phyloP scores from a whole-genome alignment of 495 filamentous ascomycete genomes.

The Xylaria bambusicola region DNA sequence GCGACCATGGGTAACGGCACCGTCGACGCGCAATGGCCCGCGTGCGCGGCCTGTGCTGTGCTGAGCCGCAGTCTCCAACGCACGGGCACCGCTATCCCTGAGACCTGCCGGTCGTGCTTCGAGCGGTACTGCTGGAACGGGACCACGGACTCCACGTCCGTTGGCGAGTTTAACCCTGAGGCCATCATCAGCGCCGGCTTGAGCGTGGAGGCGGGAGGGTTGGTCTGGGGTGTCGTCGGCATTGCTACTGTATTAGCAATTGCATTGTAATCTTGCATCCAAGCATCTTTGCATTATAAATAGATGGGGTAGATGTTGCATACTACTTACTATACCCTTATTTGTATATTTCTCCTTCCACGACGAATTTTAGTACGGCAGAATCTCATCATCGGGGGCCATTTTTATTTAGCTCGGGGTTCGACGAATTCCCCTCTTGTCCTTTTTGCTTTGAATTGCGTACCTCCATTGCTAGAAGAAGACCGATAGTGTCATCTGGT shows the following conservation, averaged over 20 bases:
- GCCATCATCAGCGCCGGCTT: conserved; percentile 16
- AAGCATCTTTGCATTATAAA: neutral
- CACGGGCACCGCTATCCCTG: conserved; percentile 63
- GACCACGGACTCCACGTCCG: conserved; percentile 48
- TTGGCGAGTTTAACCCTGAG: conserved; percentile 36
- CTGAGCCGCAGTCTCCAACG: conserved; percentile 72
- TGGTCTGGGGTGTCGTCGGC: conserved; percentile 5
- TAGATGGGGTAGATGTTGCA: neutral
- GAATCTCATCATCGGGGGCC: no score
- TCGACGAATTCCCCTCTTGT: no score
- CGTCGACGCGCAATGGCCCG: conserved; percentile 67
- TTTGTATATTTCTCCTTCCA: no score
- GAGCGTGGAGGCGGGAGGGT: neutral
- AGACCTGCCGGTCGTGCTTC: conserved; percentile 75
- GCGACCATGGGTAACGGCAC: conserved; percentile 83
- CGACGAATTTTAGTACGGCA: no score
- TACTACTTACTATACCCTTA: no score
- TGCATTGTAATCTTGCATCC: neutral
- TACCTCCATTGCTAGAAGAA: no score
- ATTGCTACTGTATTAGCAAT: neutral
- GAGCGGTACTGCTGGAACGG: conserved; percentile 87
- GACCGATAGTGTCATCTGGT: no score
- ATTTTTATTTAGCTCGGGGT: no score
- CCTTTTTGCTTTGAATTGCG: no score
- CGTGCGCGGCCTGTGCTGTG: conserved; percentile 88